Conservation (phyloP, 2,329 filamentous ascomycete genomes). For the Microascus cirrosus region DNA sequence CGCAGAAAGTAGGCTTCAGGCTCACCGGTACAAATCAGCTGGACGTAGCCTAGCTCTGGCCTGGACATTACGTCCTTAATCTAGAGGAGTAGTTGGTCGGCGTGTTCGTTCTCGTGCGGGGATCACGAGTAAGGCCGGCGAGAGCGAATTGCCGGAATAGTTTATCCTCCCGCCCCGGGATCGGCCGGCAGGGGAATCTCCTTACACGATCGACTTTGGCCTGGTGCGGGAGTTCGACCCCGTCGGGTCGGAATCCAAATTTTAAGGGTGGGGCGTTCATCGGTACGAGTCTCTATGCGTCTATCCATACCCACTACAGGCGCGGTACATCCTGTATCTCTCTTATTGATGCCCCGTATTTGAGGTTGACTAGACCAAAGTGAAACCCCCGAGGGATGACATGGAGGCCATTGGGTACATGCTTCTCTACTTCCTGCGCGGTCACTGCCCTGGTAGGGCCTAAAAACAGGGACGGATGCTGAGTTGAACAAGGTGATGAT, state of each 20-base stretch:
- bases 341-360: not conserved
- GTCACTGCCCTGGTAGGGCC: conserved; percentile 34
- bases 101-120: too few species aligned
- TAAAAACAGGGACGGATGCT: conserved; percentile 62
- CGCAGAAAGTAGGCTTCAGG: conserved; percentile 10
- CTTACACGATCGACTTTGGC: conserved; percentile 3
- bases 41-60: conserved; percentile 3
- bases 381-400: conserved; percentile 7
- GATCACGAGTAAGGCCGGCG: too few species aligned
- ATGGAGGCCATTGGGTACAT: conserved; percentile 9
- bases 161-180: too few species aligned
- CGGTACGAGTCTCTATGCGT: conserved; percentile 10
- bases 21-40: too few species aligned
- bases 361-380: too few species aligned
- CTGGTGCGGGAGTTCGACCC: not conserved
- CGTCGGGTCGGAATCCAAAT: not conserved
- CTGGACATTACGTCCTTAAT: conserved; percentile 6
- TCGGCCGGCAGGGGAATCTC: conserved; percentile 5
- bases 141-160: too few species aligned
- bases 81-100: conserved; percentile 12
- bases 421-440: conserved; percentile 7
- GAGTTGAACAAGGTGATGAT: conserved; percentile 43
- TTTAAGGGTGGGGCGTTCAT: conserved; percentile 1
- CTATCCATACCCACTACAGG: conserved; percentile 10
- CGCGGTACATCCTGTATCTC: conserved; percentile 8